These are phyloP conservation scores for Stylosanthes scabra DNA, from an alignment of 331 rosid species.

Conservation along the genomic window DNA sequence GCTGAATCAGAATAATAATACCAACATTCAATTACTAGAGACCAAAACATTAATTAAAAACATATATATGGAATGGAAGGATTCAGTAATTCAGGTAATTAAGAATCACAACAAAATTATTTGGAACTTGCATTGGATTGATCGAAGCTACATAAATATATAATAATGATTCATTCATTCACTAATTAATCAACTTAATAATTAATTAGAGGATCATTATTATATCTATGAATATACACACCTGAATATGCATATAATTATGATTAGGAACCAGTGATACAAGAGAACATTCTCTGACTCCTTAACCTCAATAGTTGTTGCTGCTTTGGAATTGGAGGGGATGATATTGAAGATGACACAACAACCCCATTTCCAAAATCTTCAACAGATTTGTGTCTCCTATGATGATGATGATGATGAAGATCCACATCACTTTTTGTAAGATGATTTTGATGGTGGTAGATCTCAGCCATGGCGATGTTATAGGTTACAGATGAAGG, in stretches of 20 bases:
- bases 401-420: constrained; percentile 17
- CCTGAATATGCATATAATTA: too few species aligned
- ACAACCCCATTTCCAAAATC: constrained; percentile 18
- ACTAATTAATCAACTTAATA: too few species aligned
- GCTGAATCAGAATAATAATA: neutral
- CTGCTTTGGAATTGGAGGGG: constrained; percentile 30
- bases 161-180: neutral
- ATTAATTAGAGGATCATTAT: neutral
- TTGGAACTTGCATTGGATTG: neutral
- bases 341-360: neutral
- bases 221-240: neutral
- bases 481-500: constrained; percentile 37
- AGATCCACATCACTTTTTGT: neutral
- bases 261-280: constrained; percentile 33
- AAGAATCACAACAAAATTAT: neutral
- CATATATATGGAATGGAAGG: neutral
- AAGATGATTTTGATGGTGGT: constrained; percentile 34
- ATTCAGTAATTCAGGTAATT: neutral
- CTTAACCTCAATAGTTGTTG: constrained; percentile 31
- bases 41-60: neutral
- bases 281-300: constrained; percentile 53
- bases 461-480: constrained; percentile 46
- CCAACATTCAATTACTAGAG: neutral
- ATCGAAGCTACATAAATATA: too few species aligned
- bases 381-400: constrained; percentile 39